Evolutionary conservation across 2,329 filamentous ascomycete genomes (phyloP).

Genomic region (Alternaria gansuensis): DNA sequence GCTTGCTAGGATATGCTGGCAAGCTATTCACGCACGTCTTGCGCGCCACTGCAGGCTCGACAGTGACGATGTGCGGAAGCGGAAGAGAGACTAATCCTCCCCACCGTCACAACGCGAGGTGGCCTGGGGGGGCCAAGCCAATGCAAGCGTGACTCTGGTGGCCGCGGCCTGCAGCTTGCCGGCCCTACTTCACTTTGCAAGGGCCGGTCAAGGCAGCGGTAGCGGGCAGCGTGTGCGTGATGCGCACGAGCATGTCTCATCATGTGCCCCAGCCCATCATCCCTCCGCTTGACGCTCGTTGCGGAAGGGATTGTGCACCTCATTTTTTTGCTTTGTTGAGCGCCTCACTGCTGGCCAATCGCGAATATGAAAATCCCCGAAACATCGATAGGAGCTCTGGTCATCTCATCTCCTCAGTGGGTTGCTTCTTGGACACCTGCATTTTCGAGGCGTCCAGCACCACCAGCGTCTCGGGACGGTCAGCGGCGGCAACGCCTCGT

Average conservation of each 20-base stretch:
- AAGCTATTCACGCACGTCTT: conserved; percentile 29
- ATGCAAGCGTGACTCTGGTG: conserved; percentile 33
- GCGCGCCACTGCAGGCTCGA: conserved; percentile 41
- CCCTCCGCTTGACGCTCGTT: conserved; percentile 27
- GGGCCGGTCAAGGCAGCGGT: conserved; percentile 10
- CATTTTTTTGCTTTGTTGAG: conserved; percentile 16
- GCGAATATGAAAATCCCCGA: conserved; percentile 25
- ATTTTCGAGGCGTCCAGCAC: conserved; percentile 5
- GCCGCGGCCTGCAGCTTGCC: conserved; percentile 28
- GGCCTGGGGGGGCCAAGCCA: conserved; percentile 30
- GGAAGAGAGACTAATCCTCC: conserved; percentile 21
- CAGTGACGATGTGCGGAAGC: conserved; percentile 45
- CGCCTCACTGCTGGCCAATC: conserved; percentile 19
- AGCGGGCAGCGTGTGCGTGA: conserved; percentile 22
- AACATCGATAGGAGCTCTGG: conserved; percentile 8
- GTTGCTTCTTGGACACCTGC: conserved; percentile 12
- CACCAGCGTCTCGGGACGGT: conserved; percentile 26
- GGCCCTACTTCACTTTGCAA: conserved; percentile 8
- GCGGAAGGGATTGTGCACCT: conserved; percentile 17
- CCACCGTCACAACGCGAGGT: conserved; percentile 30
- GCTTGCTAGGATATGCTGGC: conserved; percentile 29
- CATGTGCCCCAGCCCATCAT: conserved; percentile 23
- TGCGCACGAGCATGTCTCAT: conserved; percentile 30
- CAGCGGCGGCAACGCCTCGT: conserved; percentile 27
- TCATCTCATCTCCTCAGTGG: conserved; percentile 1